Evolutionary conservation across 345 rosid species (phyloP).

Genomic region (Tarenaya hassleriana): DNA sequence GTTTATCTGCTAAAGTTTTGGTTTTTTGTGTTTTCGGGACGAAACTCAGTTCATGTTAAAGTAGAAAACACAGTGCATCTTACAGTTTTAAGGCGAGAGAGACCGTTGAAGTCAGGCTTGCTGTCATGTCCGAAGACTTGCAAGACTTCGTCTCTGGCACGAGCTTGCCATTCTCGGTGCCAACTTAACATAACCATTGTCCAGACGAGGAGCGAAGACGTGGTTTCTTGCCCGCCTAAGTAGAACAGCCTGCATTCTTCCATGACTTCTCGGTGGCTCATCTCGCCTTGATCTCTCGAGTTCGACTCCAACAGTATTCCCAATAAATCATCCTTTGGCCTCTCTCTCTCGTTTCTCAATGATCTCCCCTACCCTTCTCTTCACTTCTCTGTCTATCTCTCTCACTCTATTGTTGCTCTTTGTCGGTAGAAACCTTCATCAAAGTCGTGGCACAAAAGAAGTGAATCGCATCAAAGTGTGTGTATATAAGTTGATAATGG

Average conservation of each 20-base stretch:
- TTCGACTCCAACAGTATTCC: slow-evolving; percentile 41
- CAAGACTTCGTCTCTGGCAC: slow-evolving; percentile 49
- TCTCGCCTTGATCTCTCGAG: slow-evolving; percentile 16
- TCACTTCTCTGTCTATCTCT: slow-evolving; percentile 13
- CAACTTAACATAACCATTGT: slow-evolving; percentile 40
- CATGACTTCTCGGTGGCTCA: slow-evolving; percentile 41
- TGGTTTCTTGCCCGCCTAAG: slow-evolving; percentile 60
- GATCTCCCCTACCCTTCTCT: slow-evolving; percentile 22
- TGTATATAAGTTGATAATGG: slow-evolving; percentile 7
- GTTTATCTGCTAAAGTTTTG: neutral
- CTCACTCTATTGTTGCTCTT: slow-evolving; percentile 27
- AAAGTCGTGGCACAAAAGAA: neutral
- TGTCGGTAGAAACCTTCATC: slow-evolving; percentile 36
- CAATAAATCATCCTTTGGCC: slow-evolving; percentile 28
- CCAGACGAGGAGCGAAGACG: slow-evolving; percentile 49
- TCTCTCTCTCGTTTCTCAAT: slow-evolving; percentile 29
- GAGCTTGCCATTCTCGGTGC: slow-evolving; percentile 52
- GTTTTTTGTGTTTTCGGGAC: neutral
- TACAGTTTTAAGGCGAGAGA: slow-evolving; percentile 44
- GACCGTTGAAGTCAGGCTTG: slow-evolving; percentile 27
- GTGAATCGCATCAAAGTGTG: slow-evolving; percentile 17
- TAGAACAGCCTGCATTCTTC: slow-evolving; percentile 68
- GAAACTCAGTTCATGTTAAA: neutral
- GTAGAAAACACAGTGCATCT: slow-evolving; percentile 9
- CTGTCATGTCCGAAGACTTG: slow-evolving; percentile 40